These are phyloP conservation scores for Aspergillus sp. DNA, from an alignment of 2,329 filamentous ascomycete species.

Conservation along the genomic window DNA sequence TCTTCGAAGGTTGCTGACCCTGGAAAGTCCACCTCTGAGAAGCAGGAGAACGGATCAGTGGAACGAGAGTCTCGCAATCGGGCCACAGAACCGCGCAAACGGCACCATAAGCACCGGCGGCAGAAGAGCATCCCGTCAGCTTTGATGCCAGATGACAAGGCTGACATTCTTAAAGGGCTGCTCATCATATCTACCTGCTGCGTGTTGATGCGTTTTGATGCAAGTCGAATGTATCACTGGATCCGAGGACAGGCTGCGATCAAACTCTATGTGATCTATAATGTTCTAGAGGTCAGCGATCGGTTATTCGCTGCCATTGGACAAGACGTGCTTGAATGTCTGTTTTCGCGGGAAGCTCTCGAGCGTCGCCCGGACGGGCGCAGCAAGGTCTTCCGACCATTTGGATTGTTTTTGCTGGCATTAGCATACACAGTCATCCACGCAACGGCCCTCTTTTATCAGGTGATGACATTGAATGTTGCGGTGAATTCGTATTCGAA, in stretches of 20 bases:
- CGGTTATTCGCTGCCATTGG: conserved; percentile 86
- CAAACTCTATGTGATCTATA: conserved; percentile 98
- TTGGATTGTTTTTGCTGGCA: conserved; percentile 87
- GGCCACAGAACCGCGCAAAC: conserved; percentile 25
- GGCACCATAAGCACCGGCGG: conserved; percentile 58
- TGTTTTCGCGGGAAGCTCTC: conserved; percentile 90
- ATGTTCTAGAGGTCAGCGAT: conserved; percentile 88
- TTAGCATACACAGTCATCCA: conserved; percentile 86
- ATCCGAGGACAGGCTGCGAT: conserved; percentile 95
- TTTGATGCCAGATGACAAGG: conserved; percentile 86
- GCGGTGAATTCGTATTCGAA: conserved; percentile 99
- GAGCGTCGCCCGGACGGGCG: conserved; percentile 84
- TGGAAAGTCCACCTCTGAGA: conserved; percentile 22
- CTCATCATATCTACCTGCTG: conserved; percentile 84
- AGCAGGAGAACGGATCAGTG: conserved; percentile 12
- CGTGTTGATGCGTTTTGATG: conserved; percentile 86
- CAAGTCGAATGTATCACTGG: conserved; percentile 96
- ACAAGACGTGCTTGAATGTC: conserved; percentile 92
- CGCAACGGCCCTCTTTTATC: conserved; percentile 87
- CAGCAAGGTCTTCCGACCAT: conserved; percentile 83
- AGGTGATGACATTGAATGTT: conserved; percentile 96
- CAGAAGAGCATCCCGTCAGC: conserved; percentile 83
- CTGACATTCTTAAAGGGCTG: conserved; percentile 86
- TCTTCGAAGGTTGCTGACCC: conserved; percentile 22
- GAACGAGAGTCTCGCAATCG: conserved; percentile 28